Evolutionary conservation across 768 basidiomycete genomes (phyloP), one percentile per base, ranked within the genome.

Genomic region (Mycena galericulata): DNA sequence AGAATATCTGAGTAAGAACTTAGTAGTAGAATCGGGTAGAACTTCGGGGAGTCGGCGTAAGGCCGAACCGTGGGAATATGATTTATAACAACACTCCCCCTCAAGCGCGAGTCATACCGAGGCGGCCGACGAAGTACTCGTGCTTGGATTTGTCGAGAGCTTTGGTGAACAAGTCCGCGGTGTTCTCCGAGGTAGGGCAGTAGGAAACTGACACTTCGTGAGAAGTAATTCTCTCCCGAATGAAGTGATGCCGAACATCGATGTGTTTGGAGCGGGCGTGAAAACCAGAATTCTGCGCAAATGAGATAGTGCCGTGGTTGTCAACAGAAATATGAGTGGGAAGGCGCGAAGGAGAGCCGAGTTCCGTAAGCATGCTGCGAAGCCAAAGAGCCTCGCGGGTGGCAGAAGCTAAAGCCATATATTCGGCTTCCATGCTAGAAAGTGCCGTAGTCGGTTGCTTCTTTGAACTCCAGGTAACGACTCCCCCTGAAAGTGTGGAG

Each of bases 91-190:
- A 56, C 54, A 56, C 54, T 56, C 55, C 55, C 55, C 55, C 55
- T 57, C 41, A 57, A 57, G 55, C 55, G 17, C 55, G 55, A 57
- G 55, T 57, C 55, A 57, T 45, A 57, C 55, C 55, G 55, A 57
- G 55, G 27, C 55, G 55, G 20, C 26, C 17, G 55, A 57, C 55
- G 41, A 57, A 57, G 55, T 57, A 57, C 55, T 55, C 54, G 36
- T 55, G 54, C 54, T 57, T 57, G 55, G 40, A 57, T 22, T 57
- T 57, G 55, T 57, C 55, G 10, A 57, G 55, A 20, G 55, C 15
- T 30, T 57, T 57, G 36, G 55, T 57, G 10, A 57, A 57, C 27
- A 57, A n/a, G 29, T 57, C 55, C 38, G 54, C 54, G 12, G 54
- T 55, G 38, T 55, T 55, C 22, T 55, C 54, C 54, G 54, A 55